A percentile compares a stretch with the other conserved stretches of the same genome.
phyloP scores from a whole-genome alignment of 2,329 filamentous ascomycete species.

The Epichloe sylvatica region DNA sequence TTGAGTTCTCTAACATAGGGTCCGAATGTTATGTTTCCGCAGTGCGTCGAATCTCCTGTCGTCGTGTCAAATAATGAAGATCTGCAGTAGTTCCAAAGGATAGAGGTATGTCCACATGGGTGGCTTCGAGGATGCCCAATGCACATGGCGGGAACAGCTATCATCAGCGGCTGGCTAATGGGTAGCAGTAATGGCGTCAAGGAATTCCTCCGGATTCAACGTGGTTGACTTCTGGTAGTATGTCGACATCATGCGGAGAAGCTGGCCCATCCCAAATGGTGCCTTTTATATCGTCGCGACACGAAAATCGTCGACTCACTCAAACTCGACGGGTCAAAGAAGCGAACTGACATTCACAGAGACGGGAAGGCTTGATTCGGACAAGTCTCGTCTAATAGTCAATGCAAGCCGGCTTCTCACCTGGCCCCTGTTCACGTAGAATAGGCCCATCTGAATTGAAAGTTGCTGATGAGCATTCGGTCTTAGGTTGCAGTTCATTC shows the following conservation, averaged over 20 bases:
- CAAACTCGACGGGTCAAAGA: background rate
- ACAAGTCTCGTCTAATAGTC: background rate
- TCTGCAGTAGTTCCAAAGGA: conserved; percentile 16
- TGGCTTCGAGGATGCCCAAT: conserved; percentile 4
- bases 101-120: conserved; percentile 7
- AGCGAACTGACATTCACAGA: background rate
- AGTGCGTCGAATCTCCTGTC: conserved; percentile 36
- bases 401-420: background rate
- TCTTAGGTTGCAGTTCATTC: background rate
- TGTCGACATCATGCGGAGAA: background rate
- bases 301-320: background rate
- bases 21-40: conserved; percentile 33
- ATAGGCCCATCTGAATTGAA: background rate
- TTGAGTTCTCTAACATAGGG: conserved; percentile 27
- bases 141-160: conserved; percentile 4
- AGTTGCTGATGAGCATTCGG: background rate
- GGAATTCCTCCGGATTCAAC: background rate
- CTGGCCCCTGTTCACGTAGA: too few species aligned
- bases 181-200: background rate
- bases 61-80: conserved; percentile 28
- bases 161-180: background rate
- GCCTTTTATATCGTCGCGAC: background rate
- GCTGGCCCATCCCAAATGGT: background rate
- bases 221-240: background rate
- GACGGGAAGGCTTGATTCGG: background rate